Percentiles rank a stretch among this genome's conserved stretches.
phyloP scores from a whole-genome alignment of 768 basidiomycete species.

The Lactarius evosmus region DNA sequence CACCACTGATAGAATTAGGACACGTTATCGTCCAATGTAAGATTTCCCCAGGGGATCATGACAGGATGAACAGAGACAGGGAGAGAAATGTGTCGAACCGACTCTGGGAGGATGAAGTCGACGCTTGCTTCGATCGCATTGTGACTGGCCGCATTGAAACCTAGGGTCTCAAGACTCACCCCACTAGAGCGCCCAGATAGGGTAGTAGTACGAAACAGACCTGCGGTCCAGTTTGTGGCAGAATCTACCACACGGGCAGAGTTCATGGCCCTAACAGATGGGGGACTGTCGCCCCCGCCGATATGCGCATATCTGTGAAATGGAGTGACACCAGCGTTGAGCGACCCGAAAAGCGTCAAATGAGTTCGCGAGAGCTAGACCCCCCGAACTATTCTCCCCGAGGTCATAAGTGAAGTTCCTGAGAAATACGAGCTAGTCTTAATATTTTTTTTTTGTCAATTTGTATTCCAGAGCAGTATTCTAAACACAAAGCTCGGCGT shows the following conservation, averaged over 20 bases:
- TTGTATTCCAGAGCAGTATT: too few relatives aligned
- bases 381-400: slow-evolving; percentile 46
- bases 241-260: slow-evolving; percentile 60
- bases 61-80: not conserved
- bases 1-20: slow-evolving; percentile 48
- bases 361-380: not conserved
- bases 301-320: slow-evolving; percentile 55
- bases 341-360: slow-evolving; percentile 37
- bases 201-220: slow-evolving; percentile 35
- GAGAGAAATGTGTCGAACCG: slow-evolving; percentile 38
- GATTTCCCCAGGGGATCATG: slow-evolving; percentile 40
- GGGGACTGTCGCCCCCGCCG: slow-evolving; percentile 43
- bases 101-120: slow-evolving; percentile 55
- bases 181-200: not conserved
- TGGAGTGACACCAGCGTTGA: slow-evolving; percentile 49
- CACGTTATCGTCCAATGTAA: slow-evolving; percentile 69
- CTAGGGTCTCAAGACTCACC: slow-evolving; percentile 39
- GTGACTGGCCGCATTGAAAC: slow-evolving; percentile 55
- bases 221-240: slow-evolving; percentile 67
- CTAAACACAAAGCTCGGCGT: too few relatives aligned
- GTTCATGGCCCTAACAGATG: slow-evolving; percentile 52
- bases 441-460: too few relatives aligned
- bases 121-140: slow-evolving; percentile 45
- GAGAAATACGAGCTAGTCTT: slow-evolving; percentile 55
- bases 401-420: slow-evolving; percentile 56